These are phyloP conservation scores for Scleroderma bovista DNA, from an alignment of 768 basidiomycete genomes.

Conservation along the genomic window DNA sequence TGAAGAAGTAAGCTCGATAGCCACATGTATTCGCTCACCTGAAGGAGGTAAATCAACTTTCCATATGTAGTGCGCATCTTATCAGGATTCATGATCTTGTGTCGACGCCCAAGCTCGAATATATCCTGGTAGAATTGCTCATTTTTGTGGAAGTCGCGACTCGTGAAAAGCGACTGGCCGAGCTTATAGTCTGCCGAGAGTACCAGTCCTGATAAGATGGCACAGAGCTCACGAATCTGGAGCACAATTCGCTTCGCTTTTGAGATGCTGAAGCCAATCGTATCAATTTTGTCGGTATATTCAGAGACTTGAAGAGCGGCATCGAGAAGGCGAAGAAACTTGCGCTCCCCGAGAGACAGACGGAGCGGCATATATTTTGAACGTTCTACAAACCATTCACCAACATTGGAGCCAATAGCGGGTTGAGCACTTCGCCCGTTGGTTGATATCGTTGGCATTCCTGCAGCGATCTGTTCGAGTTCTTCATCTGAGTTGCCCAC, in stretches of 20 bases:
- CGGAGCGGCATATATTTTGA: slow-evolving; percentile 79
- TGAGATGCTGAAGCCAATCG: slow-evolving; percentile 66
- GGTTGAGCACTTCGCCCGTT: slow-evolving; percentile 52
- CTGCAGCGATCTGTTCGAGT: slow-evolving; percentile 32
- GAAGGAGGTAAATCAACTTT: slow-evolving; percentile 77
- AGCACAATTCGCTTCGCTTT: slow-evolving; percentile 86
- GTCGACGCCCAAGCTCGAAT: slow-evolving; percentile 78
- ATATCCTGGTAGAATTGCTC: slow-evolving; percentile 73
- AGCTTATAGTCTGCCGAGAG: slow-evolving; percentile 82
- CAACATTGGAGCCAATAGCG: slow-evolving; percentile 52
- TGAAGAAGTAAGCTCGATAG: neutral
- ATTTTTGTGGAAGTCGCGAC: slow-evolving; percentile 77
- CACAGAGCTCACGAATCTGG: slow-evolving; percentile 82
- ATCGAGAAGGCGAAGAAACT: slow-evolving; percentile 78
- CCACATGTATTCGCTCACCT: slow-evolving; percentile 47
- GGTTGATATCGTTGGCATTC: slow-evolving; percentile 13
- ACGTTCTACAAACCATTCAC: slow-evolving; percentile 83
- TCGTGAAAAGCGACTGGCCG: slow-evolving; percentile 81
- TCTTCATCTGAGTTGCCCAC: slow-evolving; percentile 31
- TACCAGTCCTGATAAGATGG: slow-evolving; percentile 80
- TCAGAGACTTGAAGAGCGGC: slow-evolving; percentile 82
- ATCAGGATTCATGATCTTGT: slow-evolving; percentile 91
- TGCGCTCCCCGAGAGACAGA: slow-evolving; percentile 68
- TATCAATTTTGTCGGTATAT: slow-evolving; percentile 89
- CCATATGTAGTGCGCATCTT: slow-evolving; percentile 89